Evolutionary conservation across 2,329 filamentous ascomycete genomes (phyloP).

Genomic region (Trichoderma lentiforme): DNA sequence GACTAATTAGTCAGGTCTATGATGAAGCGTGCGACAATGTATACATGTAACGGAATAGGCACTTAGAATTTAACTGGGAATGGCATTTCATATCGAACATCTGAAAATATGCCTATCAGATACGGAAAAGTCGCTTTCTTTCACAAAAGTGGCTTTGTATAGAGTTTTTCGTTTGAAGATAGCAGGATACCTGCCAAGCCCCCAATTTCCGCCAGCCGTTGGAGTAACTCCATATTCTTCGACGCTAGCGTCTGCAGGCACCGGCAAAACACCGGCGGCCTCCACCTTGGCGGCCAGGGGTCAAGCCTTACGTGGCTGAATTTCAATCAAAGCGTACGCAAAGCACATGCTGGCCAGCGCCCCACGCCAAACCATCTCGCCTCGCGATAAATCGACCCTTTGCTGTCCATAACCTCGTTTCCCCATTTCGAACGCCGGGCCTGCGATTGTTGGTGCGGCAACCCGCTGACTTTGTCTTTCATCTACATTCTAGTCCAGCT

Average conservation of each 20-base stretch:
- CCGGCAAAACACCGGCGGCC: conserved; percentile 1
- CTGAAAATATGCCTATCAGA: not conserved
- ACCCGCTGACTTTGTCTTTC: not conserved
- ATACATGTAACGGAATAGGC: too few species aligned
- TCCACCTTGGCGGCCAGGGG: not conserved
- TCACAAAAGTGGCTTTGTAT: not conserved
- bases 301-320: conserved; percentile 16
- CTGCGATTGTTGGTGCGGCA: conserved; percentile 1
- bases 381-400: conserved; percentile 7
- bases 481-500: not conserved
- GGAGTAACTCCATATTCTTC: not conserved
- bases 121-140: not conserved
- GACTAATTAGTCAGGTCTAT: too few species aligned
- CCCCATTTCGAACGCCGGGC: not conserved
- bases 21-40: too few species aligned
- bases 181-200: not conserved
- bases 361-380: conserved; percentile 12
- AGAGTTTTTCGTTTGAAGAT: not conserved
- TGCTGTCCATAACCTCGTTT: not conserved
- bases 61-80: not conserved
- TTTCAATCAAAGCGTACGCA: conserved; percentile 1
- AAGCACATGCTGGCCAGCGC: conserved; percentile 15
- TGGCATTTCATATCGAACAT: not conserved
- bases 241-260: not conserved
- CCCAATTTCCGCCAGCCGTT: not conserved